Base-by-base conservation (phyloP, 2,329 filamentous ascomycete species). In the Scytalidium lignicola region DNA sequence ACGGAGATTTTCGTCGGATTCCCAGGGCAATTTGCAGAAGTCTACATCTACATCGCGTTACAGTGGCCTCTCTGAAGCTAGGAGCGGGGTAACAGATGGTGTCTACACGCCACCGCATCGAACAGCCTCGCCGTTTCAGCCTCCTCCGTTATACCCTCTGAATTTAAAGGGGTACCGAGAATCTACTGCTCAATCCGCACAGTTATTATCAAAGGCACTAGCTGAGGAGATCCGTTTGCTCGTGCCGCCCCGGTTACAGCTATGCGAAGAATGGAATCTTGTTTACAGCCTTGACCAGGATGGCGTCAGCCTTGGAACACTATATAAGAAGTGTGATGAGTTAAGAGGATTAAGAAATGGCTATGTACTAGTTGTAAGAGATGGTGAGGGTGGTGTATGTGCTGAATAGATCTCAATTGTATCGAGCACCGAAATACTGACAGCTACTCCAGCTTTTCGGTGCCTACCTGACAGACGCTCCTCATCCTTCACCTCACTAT, bases 141-240 rank as follows among this genome's bases (percentile, higher is more conserved):
- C 90, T 1, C 92, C 92, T 10, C 91, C 91, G 0, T 79, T 97
- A 44, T 91, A 92, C 49, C 89, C 92, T 0, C 70, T 97, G 19
- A 74, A 77, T 3, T 76, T 97, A 29, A 69, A 73, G 19, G 87
- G 87, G 32, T 89, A 85, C 67, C 73, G 75, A 51, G 70, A 74
- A 1, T 76, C 75, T 59, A 90, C 85, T 3, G 70, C 75, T 17
- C 59, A 70, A 17, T 76, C 74, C 29, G 83, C 82, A 43, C 79
- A 81, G 56, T 73, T 97, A 47, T 75, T 99, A 49, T 85, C 78
- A 17, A 73, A 74, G 44, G 78, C 83, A 10, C 73, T 97, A 23
- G 93, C 92, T 2, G 93, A 97, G 70, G 93, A 97, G 72, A 96
- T 97, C 50, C 80, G 93, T 43, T 79, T 95, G 37, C 83, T 97